A percentile compares a stretch with the other conserved stretches of the same genome.
These are phyloP conservation scores for Chalciporus sphaerocephalus DNA, from an alignment of 768 basidiomycete genomes.

Conservation along the genomic window DNA sequence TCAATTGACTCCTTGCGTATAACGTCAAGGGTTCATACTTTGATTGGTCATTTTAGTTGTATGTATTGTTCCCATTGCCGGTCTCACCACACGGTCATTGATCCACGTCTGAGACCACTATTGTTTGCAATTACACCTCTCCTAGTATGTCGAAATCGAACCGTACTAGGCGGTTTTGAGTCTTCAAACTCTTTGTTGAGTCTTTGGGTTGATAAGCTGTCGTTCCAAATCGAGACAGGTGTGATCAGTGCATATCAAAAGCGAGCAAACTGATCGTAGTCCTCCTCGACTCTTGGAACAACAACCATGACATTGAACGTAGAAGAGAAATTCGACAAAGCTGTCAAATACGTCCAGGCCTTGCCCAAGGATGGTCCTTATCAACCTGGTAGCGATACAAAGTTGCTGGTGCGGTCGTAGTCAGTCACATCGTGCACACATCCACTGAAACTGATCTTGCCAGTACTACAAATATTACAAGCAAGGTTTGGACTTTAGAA, in stretches of 20 bases:
- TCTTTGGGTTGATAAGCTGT: neutral
- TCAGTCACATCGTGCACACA: conserved; percentile 5
- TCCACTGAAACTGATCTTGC: conserved; percentile 3
- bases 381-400: conserved; percentile 65
- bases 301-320: conserved; percentile 47
- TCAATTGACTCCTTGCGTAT: too few species aligned
- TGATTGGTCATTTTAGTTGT: neutral
- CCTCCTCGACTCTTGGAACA: conserved; percentile 12
- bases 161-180: too few species aligned
- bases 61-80: neutral
- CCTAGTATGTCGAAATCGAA: neutral
- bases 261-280: conserved; percentile 2
- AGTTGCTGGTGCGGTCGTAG: conserved; percentile 66
- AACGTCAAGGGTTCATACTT: neutral
- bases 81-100: neutral
- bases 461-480: conserved; percentile 96
- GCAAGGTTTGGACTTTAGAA: conserved; percentile 57
- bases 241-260: conserved; percentile 15
- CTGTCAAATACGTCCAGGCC: conserved; percentile 57
- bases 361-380: conserved; percentile 74
- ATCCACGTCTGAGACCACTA: neutral
- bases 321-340: conserved; percentile 67
- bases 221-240: neutral
- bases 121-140: too few species aligned
- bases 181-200: too few species aligned